Conservation (phyloP, 768 basidiomycete genomes). For the Mrakia hoshinonis region DNA sequence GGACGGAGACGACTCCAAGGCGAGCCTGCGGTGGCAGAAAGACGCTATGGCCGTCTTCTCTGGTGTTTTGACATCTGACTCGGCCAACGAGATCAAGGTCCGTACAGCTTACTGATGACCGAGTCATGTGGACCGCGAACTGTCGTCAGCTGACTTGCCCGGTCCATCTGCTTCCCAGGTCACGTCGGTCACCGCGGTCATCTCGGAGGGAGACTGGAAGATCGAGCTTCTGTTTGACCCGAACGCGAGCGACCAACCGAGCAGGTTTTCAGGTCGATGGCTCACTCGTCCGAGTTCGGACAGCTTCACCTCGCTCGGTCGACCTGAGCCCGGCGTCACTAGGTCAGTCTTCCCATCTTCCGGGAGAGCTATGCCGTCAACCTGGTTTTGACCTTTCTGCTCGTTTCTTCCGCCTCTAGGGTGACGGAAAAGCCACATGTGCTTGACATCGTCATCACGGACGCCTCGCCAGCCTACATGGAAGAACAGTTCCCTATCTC, state of each 20-base stretch:
- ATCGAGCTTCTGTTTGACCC: conserved; percentile 56
- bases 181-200: conserved; percentile 14
- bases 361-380: not conserved
- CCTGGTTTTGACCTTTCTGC: not conserved
- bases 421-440: conserved; percentile 52
- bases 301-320: conserved; percentile 50
- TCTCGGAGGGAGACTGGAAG: conserved; percentile 59
- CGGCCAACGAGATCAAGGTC: conserved; percentile 53
- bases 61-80: conserved; percentile 51
- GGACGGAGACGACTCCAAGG: conserved; percentile 38
- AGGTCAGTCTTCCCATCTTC: conserved; percentile 43
- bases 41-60: conserved; percentile 52
- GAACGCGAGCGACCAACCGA: conserved; percentile 36
- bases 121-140: not conserved
- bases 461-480: conserved; percentile 63
- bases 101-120: conserved; percentile 33
- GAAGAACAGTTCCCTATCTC: conserved; percentile 70
- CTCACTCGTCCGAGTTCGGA: conserved; percentile 44
- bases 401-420: conserved; percentile 31
- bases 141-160: not conserved
- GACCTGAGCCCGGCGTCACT: conserved; percentile 47
- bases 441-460: conserved; percentile 51
- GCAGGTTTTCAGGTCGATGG: conserved; percentile 46
- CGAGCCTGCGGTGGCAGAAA: conserved; percentile 53
- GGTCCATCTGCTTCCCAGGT: conserved; percentile 28